A percentile compares a stretch with the other conserved stretches of the same genome.
Conservation (phyloP, 345 rosid genomes). For the Eucalyptus grandis region DNA sequence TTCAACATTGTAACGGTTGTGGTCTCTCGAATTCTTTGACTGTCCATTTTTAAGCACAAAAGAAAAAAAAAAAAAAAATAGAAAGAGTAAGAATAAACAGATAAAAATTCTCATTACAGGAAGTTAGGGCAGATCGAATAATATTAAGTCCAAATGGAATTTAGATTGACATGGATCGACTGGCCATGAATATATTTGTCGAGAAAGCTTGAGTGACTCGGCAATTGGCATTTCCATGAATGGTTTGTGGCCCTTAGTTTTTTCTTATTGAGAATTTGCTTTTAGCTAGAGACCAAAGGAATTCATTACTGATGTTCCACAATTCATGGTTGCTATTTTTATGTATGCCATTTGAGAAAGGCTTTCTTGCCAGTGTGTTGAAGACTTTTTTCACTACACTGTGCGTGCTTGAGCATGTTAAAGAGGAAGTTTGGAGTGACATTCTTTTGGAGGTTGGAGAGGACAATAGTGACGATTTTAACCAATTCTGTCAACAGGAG, state of each 20-base stretch:
- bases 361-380: neutral
- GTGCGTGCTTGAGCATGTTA: accelerated
- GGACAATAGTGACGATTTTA: accelerated
- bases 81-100: neutral
- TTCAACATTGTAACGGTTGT: neutral
- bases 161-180: neutral
- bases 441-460: accelerated
- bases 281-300: neutral
- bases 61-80: accelerated
- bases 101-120: neutral
- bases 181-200: neutral
- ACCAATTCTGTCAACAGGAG: accelerated
- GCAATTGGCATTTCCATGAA: neutral
- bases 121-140: accelerated
- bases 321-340: neutral
- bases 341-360: neutral
- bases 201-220: neutral
- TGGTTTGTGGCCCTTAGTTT: neutral
- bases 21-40: neutral
- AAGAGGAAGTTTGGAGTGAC: accelerated
- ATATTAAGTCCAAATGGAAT: accelerated
- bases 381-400: neutral
- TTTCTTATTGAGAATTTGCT: accelerated
- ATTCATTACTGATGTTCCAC: neutral
- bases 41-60: neutral